Evolutionary conservation across 2,329 filamentous ascomycete species (phyloP).

Genomic region (Xylariaceae sp.): DNA sequence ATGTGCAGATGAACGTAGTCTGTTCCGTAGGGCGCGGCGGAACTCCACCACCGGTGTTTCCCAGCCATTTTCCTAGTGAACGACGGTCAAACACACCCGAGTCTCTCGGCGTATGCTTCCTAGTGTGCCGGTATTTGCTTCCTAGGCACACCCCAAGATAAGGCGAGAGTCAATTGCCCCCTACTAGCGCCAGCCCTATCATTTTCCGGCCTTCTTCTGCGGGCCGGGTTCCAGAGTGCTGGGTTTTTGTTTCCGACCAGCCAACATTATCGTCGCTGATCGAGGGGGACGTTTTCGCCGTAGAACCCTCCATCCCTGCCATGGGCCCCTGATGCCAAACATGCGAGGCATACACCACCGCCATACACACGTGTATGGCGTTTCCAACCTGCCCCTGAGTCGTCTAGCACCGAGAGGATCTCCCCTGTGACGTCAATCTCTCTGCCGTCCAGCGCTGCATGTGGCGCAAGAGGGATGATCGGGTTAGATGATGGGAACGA

Average conservation of each 20-base stretch:
- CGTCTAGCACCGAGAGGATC: constrained; percentile 45
- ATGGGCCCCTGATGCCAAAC: constrained; percentile 43
- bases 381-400: constrained; percentile 47
- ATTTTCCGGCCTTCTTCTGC: not conserved
- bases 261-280: constrained; percentile 41
- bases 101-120: not conserved
- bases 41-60: constrained; percentile 1
- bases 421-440: constrained; percentile 46
- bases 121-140: not conserved
- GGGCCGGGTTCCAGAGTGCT: not conserved
- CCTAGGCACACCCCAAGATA: constrained; percentile 2
- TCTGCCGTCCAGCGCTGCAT: constrained; percentile 31
- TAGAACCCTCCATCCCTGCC: constrained; percentile 46
- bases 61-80: constrained; percentile 13
- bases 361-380: constrained; percentile 56
- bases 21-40: constrained; percentile 11
- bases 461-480: constrained; percentile 44
- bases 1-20: not conserved
- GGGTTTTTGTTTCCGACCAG: not conserved
- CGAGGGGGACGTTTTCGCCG: constrained; percentile 48
- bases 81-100: constrained; percentile 3
- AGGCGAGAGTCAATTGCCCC: not conserved
- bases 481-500: constrained; percentile 47
- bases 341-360: constrained; percentile 53
- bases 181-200: not conserved